phyloP scores from a whole-genome alignment of 805 yeast genomes.

The Candida adriatica region DNA sequence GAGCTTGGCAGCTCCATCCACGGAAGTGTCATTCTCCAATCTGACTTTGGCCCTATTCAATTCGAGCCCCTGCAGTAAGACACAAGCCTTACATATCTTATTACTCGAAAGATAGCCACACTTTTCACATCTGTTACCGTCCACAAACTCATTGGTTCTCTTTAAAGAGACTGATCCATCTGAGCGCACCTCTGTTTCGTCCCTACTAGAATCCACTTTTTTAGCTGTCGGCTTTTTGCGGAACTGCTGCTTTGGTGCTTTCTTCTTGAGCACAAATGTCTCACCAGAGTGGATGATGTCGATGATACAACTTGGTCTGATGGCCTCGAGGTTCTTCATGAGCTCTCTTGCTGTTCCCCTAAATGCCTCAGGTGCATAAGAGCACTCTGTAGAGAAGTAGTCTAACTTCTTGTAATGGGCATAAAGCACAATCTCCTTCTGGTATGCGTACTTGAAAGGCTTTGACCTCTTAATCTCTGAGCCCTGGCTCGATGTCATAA shows the following conservation, averaged over 20 bases:
- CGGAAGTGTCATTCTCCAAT: constrained; percentile 44
- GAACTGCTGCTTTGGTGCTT: constrained; percentile 35
- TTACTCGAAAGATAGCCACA: constrained; percentile 93
- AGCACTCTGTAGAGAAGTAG: constrained; percentile 94
- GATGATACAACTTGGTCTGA: constrained; percentile 87
- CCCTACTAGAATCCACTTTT: constrained; percentile 3
- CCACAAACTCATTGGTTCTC: constrained; percentile 32
- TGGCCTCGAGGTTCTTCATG: constrained; percentile 82
- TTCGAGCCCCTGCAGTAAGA: constrained; percentile 78
- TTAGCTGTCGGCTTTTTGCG: constrained; percentile 11
- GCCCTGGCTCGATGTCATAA: constrained; percentile 74
- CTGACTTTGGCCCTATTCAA: constrained; percentile 59
- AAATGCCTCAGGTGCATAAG: constrained; percentile 98
- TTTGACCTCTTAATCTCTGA: constrained; percentile 91
- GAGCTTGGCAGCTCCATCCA: constrained; percentile 58
- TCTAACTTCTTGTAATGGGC: constrained; percentile 95
- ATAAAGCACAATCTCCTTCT: constrained; percentile 93
- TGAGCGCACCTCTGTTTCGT: constrained; percentile 46
- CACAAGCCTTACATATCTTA: constrained; percentile 87
- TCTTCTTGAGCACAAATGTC: constrained; percentile 59
- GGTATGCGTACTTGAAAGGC: constrained; percentile 93
- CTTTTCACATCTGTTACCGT: constrained; percentile 73
- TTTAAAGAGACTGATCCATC: constrained; percentile 56
- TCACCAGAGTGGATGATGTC: constrained; percentile 96
- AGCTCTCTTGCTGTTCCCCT: constrained; percentile 94